Conservation (phyloP, 768 basidiomycete genomes). For the Mycena filopes region DNA sequence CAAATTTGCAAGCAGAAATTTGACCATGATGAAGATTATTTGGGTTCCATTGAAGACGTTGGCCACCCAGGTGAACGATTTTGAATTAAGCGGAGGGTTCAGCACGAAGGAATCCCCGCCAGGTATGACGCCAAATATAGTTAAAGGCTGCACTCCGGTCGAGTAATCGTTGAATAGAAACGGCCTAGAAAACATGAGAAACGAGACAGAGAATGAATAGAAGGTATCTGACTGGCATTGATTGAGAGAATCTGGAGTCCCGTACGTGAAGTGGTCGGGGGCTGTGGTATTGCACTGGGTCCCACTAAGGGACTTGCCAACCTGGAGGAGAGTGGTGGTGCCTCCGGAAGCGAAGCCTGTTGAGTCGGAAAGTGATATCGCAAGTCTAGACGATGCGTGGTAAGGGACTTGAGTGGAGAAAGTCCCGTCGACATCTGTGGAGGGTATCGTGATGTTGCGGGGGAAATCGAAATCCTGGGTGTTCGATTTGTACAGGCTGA, state of each 20-base stretch:
- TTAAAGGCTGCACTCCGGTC: constrained; percentile 62
- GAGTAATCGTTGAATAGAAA: constrained; percentile 41
- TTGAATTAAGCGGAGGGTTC: constrained; percentile 46
- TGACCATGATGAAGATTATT: constrained; percentile 66
- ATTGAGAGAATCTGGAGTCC: neutral
- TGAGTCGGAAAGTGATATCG: constrained; percentile 78
- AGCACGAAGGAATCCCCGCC: constrained; percentile 64
- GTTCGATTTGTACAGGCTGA: neutral
- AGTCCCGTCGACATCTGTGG: constrained; percentile 33
- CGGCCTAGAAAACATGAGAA: constrained; percentile 40
- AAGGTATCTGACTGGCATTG: constrained; percentile 24
- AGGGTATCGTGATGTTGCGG: constrained; percentile 64
- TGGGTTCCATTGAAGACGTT: constrained; percentile 68
- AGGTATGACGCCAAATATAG: constrained; percentile 69
- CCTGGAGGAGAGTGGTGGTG: constrained; percentile 57
- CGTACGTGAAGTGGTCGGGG: constrained; percentile 45
- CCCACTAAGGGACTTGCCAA: constrained; percentile 57
- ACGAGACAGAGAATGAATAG: constrained; percentile 45
- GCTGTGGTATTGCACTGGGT: constrained; percentile 63
- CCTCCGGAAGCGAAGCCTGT: constrained; percentile 78
- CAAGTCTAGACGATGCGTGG: constrained; percentile 48
- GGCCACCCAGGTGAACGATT: constrained; percentile 63
- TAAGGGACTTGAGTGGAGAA: neutral
- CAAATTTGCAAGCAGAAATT: constrained; percentile 41
- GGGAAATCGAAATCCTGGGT: constrained; percentile 56